phyloP scores from a whole-genome alignment of 78 protist genomes.

The Ministeria vibrans region DNA sequence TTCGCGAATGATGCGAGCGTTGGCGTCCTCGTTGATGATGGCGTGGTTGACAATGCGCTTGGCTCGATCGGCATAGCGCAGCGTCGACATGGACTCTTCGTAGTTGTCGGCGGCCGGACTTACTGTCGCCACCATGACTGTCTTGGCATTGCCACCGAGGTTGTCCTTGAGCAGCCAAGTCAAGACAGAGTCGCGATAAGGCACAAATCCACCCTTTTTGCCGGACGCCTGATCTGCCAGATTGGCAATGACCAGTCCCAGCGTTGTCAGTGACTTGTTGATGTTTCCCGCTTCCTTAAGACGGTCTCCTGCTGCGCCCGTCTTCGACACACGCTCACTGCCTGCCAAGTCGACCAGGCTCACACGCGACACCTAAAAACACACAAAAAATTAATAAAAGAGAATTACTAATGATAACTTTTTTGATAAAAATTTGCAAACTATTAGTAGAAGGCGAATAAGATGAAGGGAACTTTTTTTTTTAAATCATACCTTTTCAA shows the following conservation, averaged over 20 bases:
- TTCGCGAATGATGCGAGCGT: conserved; percentile 13
- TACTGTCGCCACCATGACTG: conserved; percentile 62
- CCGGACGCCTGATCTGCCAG: conserved; percentile 49
- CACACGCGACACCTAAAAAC: neutral
- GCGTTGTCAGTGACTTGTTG: conserved; percentile 56
- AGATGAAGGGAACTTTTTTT: no score
- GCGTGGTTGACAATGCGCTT: conserved; percentile 76
- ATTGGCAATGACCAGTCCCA: conserved; percentile 75
- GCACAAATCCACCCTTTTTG: conserved; percentile 31
- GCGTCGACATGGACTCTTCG: conserved; percentile 84
- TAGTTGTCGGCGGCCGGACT: conserved; percentile 58
- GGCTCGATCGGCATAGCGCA: conserved; percentile 83
- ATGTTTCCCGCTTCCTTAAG: conserved; percentile 41
- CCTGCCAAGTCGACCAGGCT: conserved; percentile 51
- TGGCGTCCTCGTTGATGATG: conserved; percentile 31
- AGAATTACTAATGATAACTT: no score
- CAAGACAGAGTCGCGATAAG: conserved; percentile 88
- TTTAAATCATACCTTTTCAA: no score
- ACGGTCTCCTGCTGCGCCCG: conserved; percentile 42
- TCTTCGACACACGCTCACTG: conserved; percentile 37
- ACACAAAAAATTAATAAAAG: no score
- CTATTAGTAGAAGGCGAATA: no score
- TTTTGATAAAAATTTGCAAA: no score
- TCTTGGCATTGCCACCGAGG: conserved; percentile 61
- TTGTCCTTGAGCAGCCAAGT: conserved; percentile 59